phyloP scores from a whole-genome alignment of 257 asterid genomes.

The Prunella vulgaris region DNA sequence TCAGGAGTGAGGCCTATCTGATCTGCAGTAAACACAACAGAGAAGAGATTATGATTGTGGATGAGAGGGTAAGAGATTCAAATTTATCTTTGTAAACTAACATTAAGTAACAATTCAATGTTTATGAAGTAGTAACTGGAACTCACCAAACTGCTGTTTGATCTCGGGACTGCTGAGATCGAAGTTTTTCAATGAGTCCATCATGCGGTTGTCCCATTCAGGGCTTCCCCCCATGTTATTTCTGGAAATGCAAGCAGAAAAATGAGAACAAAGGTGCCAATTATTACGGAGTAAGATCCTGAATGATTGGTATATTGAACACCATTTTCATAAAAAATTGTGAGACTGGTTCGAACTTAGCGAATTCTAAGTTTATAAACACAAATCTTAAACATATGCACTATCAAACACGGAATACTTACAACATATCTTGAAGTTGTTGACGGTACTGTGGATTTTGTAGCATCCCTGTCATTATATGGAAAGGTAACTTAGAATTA shows the following conservation, averaged over 20 bases:
- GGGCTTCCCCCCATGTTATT: conserved; percentile 91
- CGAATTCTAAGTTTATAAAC: no score
- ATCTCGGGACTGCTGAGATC: conserved; percentile 93
- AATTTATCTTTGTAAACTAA: neutral
- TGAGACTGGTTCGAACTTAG: no score
- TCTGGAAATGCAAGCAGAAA: conserved; percentile 31
- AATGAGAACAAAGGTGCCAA: neutral
- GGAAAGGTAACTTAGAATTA: conserved; percentile 6
- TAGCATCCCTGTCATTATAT: conserved; percentile 75
- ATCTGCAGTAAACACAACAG: conserved; percentile 42
- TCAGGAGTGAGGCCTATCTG: conserved; percentile 93
- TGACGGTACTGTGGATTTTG: conserved; percentile 93
- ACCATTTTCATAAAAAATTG: no score
- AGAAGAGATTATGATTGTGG: conserved; percentile 4
- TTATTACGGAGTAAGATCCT: no score
- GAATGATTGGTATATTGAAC: no score
- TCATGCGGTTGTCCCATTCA: conserved; percentile 88
- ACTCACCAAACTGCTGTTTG: conserved; percentile 93
- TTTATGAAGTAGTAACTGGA: conserved; percentile 18
- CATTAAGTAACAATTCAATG: neutral
- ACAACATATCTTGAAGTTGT: conserved; percentile 97
- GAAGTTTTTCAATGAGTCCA: conserved; percentile 70
- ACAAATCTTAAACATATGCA: no score
- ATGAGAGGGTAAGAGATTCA: neutral
- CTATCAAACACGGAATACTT: conserved; percentile 28